Conservation (phyloP, 306 rosid species). For the Astragalus membranaceus region DNA sequence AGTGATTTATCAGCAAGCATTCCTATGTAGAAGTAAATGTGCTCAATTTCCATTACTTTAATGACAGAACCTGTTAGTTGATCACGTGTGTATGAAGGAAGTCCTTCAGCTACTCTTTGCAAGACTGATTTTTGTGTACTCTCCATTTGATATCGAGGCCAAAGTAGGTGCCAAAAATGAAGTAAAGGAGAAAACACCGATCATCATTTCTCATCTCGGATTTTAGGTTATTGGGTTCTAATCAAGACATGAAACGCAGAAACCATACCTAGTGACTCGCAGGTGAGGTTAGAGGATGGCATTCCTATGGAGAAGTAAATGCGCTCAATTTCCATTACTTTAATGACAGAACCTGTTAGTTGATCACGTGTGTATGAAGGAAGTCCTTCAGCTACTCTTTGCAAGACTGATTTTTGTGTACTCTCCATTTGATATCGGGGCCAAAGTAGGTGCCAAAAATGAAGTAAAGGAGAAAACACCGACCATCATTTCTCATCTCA, state of each 20-base stretch:
- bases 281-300: too few relatives aligned
- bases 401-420: constrained; percentile 41
- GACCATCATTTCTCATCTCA: constrained; percentile 27
- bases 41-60: constrained; percentile 37
- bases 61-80: constrained; percentile 40
- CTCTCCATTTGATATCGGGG: constrained; percentile 42
- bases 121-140: constrained; percentile 35
- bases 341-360: constrained; percentile 35
- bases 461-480: constrained; percentile 44
- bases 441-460: constrained; percentile 59
- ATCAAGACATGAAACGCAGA: not conserved
- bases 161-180: constrained; percentile 53
- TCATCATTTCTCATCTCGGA: constrained; percentile 21
- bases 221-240: constrained; percentile 1
- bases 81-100: constrained; percentile 48
- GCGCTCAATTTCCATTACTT: constrained; percentile 34
- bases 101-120: constrained; percentile 58
- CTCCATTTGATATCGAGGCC: constrained; percentile 51
- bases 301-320: constrained; percentile 37
- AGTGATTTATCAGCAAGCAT: constrained; percentile 45
- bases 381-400: constrained; percentile 56
- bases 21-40: constrained; percentile 32
- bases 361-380: constrained; percentile 52
- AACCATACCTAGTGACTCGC: not conserved
- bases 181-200: constrained; percentile 45